Evolutionary conservation across 2,329 filamentous ascomycete genomes (phyloP).

Genomic region (Pezizomycotina sp.): DNA sequence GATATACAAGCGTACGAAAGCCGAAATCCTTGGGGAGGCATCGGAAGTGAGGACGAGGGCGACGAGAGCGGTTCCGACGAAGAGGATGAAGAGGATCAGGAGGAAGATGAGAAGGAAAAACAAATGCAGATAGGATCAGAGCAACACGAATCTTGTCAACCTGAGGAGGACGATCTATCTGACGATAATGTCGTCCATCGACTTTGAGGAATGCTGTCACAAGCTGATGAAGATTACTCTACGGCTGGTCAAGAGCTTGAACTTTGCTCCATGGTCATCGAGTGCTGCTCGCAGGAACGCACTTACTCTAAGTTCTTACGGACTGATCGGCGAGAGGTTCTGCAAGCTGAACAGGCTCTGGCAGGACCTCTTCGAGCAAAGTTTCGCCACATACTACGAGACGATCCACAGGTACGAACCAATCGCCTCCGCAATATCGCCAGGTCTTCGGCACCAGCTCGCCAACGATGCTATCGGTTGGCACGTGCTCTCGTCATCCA

Average conservation of each 20-base stretch:
- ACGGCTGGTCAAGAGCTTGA: constrained; percentile 70
- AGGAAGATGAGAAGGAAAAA: constrained; percentile 61
- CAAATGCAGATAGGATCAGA: constrained; percentile 93
- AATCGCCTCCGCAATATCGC: constrained; percentile 91
- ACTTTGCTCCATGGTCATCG: constrained; percentile 88
- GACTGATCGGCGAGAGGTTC: constrained; percentile 83
- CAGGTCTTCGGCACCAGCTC: constrained; percentile 83
- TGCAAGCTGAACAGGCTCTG: constrained; percentile 90
- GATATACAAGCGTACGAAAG: constrained; percentile 76
- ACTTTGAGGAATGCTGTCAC: constrained; percentile 92
- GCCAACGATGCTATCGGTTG: constrained; percentile 78
- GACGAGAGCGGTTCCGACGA: constrained; percentile 38
- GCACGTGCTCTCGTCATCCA: constrained; percentile 77
- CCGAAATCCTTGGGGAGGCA: constrained; percentile 85
- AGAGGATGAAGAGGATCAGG: constrained; percentile 50
- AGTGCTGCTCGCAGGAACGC: constrained; percentile 90
- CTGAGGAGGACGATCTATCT: constrained; percentile 87
- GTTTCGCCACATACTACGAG: constrained; percentile 86
- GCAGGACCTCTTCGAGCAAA: constrained; percentile 79
- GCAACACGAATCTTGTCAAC: constrained; percentile 87
- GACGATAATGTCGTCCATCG: constrained; percentile 90
- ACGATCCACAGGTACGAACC: constrained; percentile 96
- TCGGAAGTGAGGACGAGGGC: constrained; percentile 64
- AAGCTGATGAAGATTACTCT: constrained; percentile 91
- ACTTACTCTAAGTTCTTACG: constrained; percentile 97